Percentiles rank a stretch among this genome's conserved stretches.
phyloP scores from a whole-genome alignment of 2,329 filamentous ascomycete genomes.

The Penicillium sp. region DNA sequence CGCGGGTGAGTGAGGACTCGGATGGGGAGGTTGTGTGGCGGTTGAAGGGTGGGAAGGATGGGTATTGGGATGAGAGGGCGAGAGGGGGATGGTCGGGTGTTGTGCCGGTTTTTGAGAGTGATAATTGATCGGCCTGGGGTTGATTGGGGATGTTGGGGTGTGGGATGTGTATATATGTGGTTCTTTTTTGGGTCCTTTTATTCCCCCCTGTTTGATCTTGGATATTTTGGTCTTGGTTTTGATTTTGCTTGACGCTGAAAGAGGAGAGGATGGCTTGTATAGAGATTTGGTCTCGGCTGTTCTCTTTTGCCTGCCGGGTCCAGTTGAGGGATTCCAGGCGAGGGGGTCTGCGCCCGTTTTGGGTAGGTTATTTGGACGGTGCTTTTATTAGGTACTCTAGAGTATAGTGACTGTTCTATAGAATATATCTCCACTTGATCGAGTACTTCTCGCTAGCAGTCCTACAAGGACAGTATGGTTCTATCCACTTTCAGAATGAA shows the following conservation, averaged over 20 bases:
- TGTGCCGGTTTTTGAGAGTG: conserved; percentile 55
- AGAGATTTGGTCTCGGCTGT: not conserved
- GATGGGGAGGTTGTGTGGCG: conserved; percentile 60
- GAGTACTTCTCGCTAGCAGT: too few relatives aligned
- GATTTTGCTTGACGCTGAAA: not conserved
- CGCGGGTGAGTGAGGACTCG: conserved; percentile 57
- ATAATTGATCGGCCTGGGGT: conserved; percentile 17
- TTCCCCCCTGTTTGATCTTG: not conserved
- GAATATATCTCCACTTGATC: not conserved
- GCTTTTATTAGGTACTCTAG: not conserved
- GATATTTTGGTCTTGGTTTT: not conserved
- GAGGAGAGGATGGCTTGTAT: not conserved
- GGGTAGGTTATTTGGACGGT: too few relatives aligned
- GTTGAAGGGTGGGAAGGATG: conserved; percentile 76
- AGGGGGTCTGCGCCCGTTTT: not conserved
- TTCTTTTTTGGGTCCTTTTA: not conserved
- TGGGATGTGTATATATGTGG: not conserved
- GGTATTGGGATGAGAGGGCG: conserved; percentile 88
- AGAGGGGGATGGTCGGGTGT: conserved; percentile 66
- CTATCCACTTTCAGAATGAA: too few relatives aligned
- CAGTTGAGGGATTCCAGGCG: not conserved
- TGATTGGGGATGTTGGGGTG: not conserved
- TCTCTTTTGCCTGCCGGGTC: not conserved
- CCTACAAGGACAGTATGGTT: too few relatives aligned
- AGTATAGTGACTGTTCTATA: not conserved